Percentiles rank a stretch among this genome's conserved stretches.
phyloP scores from a whole-genome alignment of 2,329 filamentous ascomycete genomes.

The Fusarium armeniacum region DNA sequence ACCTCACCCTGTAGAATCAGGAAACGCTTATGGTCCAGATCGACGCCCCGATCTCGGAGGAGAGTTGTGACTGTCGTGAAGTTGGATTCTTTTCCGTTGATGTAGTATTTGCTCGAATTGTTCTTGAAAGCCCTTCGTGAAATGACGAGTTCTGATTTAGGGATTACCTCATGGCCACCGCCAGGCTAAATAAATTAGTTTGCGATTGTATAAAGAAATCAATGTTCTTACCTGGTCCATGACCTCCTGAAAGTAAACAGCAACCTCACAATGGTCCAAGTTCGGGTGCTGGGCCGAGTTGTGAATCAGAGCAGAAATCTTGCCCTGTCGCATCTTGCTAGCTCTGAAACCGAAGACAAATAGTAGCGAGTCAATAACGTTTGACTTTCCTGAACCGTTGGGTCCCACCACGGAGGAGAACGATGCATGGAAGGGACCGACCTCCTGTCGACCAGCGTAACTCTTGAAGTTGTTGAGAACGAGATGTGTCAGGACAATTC shows the following conservation, averaged over 20 bases:
- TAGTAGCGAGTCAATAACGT: slow-evolving; percentile 96
- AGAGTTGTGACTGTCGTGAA: slow-evolving; percentile 93
- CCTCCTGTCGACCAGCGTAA: slow-evolving; percentile 94
- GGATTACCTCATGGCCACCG: slow-evolving; percentile 81
- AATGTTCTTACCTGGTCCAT: slow-evolving; percentile 76
- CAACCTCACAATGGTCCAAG: slow-evolving; percentile 92
- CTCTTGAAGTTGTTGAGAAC: slow-evolving; percentile 98
- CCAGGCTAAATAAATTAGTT: slow-evolving; percentile 68
- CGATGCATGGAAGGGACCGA: slow-evolving; percentile 95
- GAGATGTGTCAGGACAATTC: slow-evolving; percentile 93
- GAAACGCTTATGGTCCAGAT: slow-evolving; percentile 98
- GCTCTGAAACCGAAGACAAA: slow-evolving; percentile 99
- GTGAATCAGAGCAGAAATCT: slow-evolving; percentile 97
- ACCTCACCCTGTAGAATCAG: slow-evolving; percentile 97
- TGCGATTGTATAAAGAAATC: too few species aligned
- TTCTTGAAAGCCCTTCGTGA: slow-evolving; percentile 97
- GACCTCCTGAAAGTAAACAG: slow-evolving; percentile 96
- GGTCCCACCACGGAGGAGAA: slow-evolving; percentile 98
- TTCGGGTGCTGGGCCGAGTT: slow-evolving; percentile 91
- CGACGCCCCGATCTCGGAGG: slow-evolving; percentile 88
- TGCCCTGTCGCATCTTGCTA: slow-evolving; percentile 99
- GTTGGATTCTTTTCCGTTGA: slow-evolving; percentile 89
- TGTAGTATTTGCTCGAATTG: slow-evolving; percentile 98
- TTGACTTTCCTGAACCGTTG: slow-evolving; percentile 98
- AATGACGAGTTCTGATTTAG: slow-evolving; percentile 86